These are phyloP conservation scores for Mortierella sp. DNA, from an alignment of 371 early-diverging fungal species.

Conservation along the genomic window DNA sequence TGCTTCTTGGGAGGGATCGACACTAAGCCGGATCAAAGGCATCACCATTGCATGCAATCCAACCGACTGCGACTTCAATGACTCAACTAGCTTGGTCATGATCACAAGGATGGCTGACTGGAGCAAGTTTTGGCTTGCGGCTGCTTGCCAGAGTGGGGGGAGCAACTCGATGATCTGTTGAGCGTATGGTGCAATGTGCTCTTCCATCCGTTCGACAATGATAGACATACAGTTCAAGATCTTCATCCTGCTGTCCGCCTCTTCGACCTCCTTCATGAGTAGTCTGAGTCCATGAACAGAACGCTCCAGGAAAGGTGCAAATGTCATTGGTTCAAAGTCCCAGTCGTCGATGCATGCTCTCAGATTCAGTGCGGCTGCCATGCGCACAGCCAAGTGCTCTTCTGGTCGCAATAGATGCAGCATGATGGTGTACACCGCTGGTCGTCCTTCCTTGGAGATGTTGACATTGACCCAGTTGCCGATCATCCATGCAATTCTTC, in stretches of 20 bases:
- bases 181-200: constrained; percentile 79
- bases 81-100: constrained; percentile 79
- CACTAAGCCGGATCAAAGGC: constrained; percentile 79
- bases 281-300: constrained; percentile 66
- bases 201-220: constrained; percentile 82
- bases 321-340: constrained; percentile 83
- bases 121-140: constrained; percentile 79
- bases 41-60: constrained; percentile 78
- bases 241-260: constrained; percentile 81
- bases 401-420: constrained; percentile 73
- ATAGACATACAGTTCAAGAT: constrained; percentile 79
- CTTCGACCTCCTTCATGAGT: constrained; percentile 74
- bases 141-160: constrained; percentile 84
- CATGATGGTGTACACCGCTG: constrained; percentile 74
- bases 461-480: constrained; percentile 91
- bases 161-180: constrained; percentile 75
- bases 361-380: constrained; percentile 81
- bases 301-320: constrained; percentile 76
- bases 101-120: constrained; percentile 81
- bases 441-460: constrained; percentile 70
- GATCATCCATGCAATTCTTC: constrained; percentile 85
- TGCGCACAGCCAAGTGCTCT: constrained; percentile 83
- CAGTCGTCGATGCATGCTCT: constrained; percentile 82
- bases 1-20: constrained; percentile 75
- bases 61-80: constrained; percentile 74